phyloP scores from a whole-genome alignment of 306 rosid species.

The Quercus glauca region DNA sequence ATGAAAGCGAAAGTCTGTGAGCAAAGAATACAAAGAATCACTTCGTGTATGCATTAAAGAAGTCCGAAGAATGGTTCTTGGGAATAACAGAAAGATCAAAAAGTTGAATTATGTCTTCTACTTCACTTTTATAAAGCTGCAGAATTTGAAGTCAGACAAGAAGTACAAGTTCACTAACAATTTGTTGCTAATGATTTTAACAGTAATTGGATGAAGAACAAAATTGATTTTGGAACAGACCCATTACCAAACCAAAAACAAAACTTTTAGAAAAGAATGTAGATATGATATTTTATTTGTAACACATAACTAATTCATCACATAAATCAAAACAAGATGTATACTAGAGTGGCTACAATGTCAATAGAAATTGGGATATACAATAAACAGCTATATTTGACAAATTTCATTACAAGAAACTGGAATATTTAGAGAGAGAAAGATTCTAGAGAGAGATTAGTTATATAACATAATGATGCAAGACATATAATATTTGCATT shows the following conservation, averaged over 20 bases:
- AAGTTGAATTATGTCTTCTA: conserved; percentile 91
- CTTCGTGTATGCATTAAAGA: conserved; percentile 62
- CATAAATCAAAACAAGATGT: too few species aligned
- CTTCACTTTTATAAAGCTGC: conserved; percentile 92
- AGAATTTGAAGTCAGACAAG: conserved; percentile 22
- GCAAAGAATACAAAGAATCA: conserved; percentile 84
- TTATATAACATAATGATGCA: too few species aligned
- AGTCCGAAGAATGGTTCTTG: conserved; percentile 53
- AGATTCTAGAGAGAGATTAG: too few species aligned
- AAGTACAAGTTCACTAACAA: conserved; percentile 13
- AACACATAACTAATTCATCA: too few species aligned
- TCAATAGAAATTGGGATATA: too few species aligned
- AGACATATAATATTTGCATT: too few species aligned
- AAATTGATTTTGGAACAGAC: background rate
- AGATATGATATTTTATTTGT: too few species aligned
- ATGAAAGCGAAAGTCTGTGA: conserved; percentile 88
- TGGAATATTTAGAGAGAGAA: too few species aligned
- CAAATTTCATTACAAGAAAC: background rate
- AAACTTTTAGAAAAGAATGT: too few species aligned
- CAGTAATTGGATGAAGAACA: background rate
- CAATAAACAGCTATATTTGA: too few species aligned
- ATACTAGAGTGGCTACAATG: too few species aligned
- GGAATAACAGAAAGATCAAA: conserved; percentile 90
- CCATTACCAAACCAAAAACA: background rate
- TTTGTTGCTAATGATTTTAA: background rate